Base-by-base conservation (phyloP, 192 early-diverging fungal species). In the Jimgerdemannia flammicorona region DNA sequence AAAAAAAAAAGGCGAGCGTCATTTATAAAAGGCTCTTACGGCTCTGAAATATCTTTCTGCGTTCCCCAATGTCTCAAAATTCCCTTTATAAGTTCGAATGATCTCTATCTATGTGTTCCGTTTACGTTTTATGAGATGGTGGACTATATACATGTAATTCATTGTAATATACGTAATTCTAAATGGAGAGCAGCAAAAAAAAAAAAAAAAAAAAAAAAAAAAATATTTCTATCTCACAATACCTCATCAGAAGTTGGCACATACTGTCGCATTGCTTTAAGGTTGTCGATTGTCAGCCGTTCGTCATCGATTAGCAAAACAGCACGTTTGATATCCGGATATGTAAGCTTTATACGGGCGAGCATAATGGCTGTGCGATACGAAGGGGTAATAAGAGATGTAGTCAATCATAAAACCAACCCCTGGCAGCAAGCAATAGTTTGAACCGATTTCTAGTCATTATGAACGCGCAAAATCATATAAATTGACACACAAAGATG, bases 261-360 rank as follows among this genome's bases (percentile, higher is more conserved):
- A 70, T 89, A 89, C 74, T 87, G 85, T 69, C 85, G 82, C 64
- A 89, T 83, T 2, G 83, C 75, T 71, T 82, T 83, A 4, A 89
- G 72, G 74, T 87, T 85, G 59, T 89, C 87, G 40, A 87, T 79
- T 2, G 81, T 81, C 41, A 89, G 70, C 44, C 81, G 81, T 19
- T 87, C 81, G 67, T 89, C 87, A 66, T 84, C 77, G 65, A 89
- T 83, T 70, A 84, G 80, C 83, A 84, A 84, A 66, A 89, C 78
- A 6, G 87, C 84, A 20, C 83, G 71, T 6, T 84, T 83, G 20
- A 89, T 89, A 11, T 89, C 87, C 49, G 84, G 77, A 70, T 89
- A 89, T 10, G 84, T 67, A 63, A 84, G 43, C 70, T 82, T 84
- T 70, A 89, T 84, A 14, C 81, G 77, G 1, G 81, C 80, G n/a